These are phyloP conservation scores for Nicotiana attenuata DNA, from an alignment of 257 asterid genomes.

Conservation along the genomic window DNA sequence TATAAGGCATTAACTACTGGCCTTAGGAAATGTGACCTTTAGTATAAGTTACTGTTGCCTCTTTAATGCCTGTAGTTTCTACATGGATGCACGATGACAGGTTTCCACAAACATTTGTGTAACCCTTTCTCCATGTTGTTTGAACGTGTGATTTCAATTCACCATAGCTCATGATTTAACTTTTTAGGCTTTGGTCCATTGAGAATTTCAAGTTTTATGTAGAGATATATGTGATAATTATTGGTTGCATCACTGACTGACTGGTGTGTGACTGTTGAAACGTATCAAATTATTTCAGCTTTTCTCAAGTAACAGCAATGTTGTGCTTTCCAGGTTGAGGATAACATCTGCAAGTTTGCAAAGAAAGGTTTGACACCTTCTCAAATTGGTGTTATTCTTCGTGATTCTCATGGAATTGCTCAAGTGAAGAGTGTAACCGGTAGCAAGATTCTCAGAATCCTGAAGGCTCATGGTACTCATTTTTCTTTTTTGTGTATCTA, in stretches of 20 bases:
- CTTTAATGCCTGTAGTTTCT: too few species aligned
- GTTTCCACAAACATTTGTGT: neutral
- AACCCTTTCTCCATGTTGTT: neutral
- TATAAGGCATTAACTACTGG: neutral
- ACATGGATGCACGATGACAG: neutral
- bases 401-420: conserved; percentile 45
- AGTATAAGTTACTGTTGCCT: neutral
- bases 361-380: conserved; percentile 38
- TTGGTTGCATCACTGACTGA: neutral
- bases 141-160: neutral
- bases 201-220: too few species aligned
- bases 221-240: neutral
- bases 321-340: conserved; percentile 25
- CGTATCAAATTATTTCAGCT: neutral
- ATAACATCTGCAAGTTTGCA: conserved; percentile 38
- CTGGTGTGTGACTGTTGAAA: neutral
- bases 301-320: neutral
- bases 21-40: neutral
- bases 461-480: conserved; percentile 33
- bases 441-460: conserved; percentile 31
- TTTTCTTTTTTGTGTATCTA: neutral
- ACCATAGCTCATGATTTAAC: neutral
- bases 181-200: neutral
- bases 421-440: conserved; percentile 41
- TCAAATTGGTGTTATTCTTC: conserved; percentile 40